These are phyloP conservation scores for Candida peoriensis DNA, from an alignment of 805 yeast species.

Conservation along the genomic window DNA sequence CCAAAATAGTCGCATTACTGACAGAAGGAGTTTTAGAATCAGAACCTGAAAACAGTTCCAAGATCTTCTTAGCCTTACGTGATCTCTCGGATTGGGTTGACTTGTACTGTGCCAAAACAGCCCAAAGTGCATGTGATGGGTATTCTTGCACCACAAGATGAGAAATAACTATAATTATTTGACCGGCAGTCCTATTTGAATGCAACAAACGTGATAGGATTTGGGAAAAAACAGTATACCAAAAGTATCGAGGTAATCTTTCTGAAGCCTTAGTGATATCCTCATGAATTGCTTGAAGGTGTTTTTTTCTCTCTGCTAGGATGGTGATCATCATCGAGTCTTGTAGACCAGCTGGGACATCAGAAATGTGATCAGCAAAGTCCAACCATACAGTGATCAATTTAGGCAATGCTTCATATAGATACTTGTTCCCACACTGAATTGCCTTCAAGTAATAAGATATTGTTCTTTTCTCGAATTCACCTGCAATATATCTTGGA, in stretches of 20 bases:
- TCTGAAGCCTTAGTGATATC: conserved; percentile 41
- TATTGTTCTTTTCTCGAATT: conserved; percentile 51
- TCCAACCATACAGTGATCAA: conserved; percentile 91
- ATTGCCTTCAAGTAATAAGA: conserved; percentile 54
- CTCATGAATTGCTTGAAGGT: conserved; percentile 42
- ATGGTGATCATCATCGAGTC: conserved; percentile 12
- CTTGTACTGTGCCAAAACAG: conserved; percentile 62
- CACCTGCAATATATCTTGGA: conserved; percentile 37
- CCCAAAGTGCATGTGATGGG: conserved; percentile 86
- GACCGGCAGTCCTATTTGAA: conserved; percentile 48
- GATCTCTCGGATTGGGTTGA: conserved; percentile 48
- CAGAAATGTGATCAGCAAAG: conserved; percentile 37
- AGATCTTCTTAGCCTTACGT: conserved; percentile 40
- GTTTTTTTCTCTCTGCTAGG: conserved; percentile 27
- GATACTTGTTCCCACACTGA: conserved; percentile 55
- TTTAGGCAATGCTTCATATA: conserved; percentile 84
- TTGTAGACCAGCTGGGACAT: conserved; percentile 15
- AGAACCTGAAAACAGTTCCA: conserved; percentile 25
- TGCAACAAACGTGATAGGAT: conserved; percentile 75
- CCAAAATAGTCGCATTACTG: conserved; percentile 14
- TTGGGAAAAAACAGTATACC: conserved; percentile 87
- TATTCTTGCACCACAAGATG: conserved; percentile 54
- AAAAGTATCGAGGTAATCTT: conserved; percentile 47
- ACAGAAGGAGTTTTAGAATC: conserved; percentile 16
- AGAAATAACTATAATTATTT: conserved; percentile 53